Percentiles rank a stretch among this genome's conserved stretches.
Evolutionary conservation across 768 basidiomycete genomes (phyloP).

Genomic region (Tricholomella constricta): DNA sequence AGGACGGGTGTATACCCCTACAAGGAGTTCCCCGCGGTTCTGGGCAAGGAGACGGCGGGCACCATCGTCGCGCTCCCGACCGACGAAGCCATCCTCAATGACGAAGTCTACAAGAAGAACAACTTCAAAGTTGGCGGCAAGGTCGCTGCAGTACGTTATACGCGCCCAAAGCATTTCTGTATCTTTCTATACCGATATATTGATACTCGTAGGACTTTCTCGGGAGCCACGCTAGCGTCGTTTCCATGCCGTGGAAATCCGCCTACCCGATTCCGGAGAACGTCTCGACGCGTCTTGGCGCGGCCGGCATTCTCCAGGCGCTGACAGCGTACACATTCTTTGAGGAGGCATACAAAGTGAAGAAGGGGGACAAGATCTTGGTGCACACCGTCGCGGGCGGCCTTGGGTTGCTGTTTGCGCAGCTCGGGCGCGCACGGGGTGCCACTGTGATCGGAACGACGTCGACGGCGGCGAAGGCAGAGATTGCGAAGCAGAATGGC

Average conservation of each 20-base stretch:
- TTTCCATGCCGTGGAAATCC: slow-evolving; percentile 61
- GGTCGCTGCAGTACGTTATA: slow-evolving; percentile 63
- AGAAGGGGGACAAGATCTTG: slow-evolving; percentile 77
- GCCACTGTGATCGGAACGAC: slow-evolving; percentile 94
- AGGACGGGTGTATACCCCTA: slow-evolving; percentile 68
- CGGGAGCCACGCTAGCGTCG: slow-evolving; percentile 71
- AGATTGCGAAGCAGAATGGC: slow-evolving; percentile 74
- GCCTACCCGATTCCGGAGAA: slow-evolving; percentile 66
- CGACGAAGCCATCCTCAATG: slow-evolving; percentile 57
- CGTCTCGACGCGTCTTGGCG: slow-evolving; percentile 62
- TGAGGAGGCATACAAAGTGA: slow-evolving; percentile 83
- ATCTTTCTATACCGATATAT: neutral
- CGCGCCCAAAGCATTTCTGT: too few relatives aligned
- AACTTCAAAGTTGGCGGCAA: slow-evolving; percentile 68
- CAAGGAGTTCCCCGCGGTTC: slow-evolving; percentile 57
- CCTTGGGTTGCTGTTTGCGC: slow-evolving; percentile 68
- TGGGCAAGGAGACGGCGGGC: slow-evolving; percentile 83
- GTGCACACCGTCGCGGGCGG: slow-evolving; percentile 94
- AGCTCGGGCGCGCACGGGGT: slow-evolving; percentile 72
- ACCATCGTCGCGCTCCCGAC: slow-evolving; percentile 74
- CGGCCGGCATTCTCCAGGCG: slow-evolving; percentile 71
- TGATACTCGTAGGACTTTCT: slow-evolving; percentile 38
- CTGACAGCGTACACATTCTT: slow-evolving; percentile 78
- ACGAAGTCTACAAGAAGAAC: slow-evolving; percentile 64
- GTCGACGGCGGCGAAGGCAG: slow-evolving; percentile 82